Percentiles rank a stretch among this genome's conserved stretches.
phyloP scores from a whole-genome alignment of 108 stramenopile species.

The Asterionellopsis glacialis region DNA sequence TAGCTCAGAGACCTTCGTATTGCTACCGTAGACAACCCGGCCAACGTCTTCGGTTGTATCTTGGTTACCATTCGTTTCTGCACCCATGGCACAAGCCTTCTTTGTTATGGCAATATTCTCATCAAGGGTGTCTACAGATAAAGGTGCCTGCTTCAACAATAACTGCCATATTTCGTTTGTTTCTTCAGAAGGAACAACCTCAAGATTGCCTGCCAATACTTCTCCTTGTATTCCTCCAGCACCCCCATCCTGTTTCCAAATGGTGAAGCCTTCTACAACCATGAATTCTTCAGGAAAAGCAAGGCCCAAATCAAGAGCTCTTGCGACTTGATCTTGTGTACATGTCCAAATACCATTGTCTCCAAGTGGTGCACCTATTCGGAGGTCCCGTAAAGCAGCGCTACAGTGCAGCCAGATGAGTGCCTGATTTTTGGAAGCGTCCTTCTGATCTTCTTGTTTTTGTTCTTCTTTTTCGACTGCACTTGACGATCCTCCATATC shows the following conservation, averaged over 20 bases:
- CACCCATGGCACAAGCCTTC: slow-evolving; percentile 24
- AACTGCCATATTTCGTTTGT: slow-evolving; percentile 15
- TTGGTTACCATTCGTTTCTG: slow-evolving; percentile 1
- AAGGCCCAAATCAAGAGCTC: slow-evolving; percentile 24
- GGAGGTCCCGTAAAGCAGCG: slow-evolving; percentile 15
- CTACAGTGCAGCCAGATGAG: slow-evolving; percentile 41
- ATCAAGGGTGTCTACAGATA: slow-evolving; percentile 14
- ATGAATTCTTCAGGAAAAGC: slow-evolving; percentile 40
- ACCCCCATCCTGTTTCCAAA: slow-evolving; percentile 46
- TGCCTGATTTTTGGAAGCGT: too few relatives aligned
- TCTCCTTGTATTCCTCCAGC: slow-evolving; percentile 30
- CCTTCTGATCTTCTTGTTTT: too few relatives aligned
- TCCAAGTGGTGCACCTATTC: slow-evolving; percentile 29
- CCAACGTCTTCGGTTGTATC: not conserved
- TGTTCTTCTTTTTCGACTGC: too few relatives aligned
- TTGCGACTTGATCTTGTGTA: slow-evolving; percentile 32
- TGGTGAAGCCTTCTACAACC: slow-evolving; percentile 46
- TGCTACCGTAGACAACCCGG: slow-evolving; percentile 20
- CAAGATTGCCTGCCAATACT: slow-evolving; percentile 28
- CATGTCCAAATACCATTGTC: slow-evolving; percentile 28
- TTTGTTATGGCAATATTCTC: slow-evolving; percentile 16
- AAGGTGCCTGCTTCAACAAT: slow-evolving; percentile 10
- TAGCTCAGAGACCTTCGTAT: slow-evolving; percentile 20
- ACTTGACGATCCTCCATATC: too few relatives aligned
- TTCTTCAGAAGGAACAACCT: slow-evolving; percentile 2